These are phyloP conservation scores for Rhytidiadelphus loreus DNA, from an alignment of 225 moss, liverwort and hornwort genomes.

Conservation along the genomic window DNA sequence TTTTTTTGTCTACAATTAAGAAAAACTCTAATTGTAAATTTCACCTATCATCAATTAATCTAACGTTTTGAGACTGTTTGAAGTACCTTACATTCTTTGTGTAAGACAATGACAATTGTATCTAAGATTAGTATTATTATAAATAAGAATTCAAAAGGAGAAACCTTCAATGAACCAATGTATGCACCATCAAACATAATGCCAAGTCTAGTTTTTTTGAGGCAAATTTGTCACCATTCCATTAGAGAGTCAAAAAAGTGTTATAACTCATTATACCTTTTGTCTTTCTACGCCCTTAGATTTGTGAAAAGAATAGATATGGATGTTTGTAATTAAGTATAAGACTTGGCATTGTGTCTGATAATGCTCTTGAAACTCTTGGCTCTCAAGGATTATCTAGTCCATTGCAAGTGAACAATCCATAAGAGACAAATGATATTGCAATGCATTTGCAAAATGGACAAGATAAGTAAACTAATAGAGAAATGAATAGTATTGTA, in stretches of 20 bases:
- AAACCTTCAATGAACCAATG: accelerated
- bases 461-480: accelerated
- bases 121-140: not conserved
- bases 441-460: not conserved
- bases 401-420: not conserved
- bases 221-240: not conserved
- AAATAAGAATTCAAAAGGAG: accelerated
- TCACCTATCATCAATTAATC: not conserved
- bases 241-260: accelerated
- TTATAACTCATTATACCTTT: accelerated
- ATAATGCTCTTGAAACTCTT: accelerated
- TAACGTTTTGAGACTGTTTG: not conserved
- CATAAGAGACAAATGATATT: not conserved
- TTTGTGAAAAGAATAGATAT: not conserved
- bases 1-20: not conserved
- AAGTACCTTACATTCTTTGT: not conserved
- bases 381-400: accelerated
- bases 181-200: not conserved
- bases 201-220: accelerated
- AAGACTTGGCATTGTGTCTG: too few species aligned
- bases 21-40: not conserved
- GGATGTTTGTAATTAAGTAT: not conserved
- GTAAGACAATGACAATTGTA: accelerated
- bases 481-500: not conserved
- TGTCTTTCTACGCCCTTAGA: accelerated